Base-by-base conservation (phyloP, 345 rosid genomes). In the Corchorus olitorius region DNA sequence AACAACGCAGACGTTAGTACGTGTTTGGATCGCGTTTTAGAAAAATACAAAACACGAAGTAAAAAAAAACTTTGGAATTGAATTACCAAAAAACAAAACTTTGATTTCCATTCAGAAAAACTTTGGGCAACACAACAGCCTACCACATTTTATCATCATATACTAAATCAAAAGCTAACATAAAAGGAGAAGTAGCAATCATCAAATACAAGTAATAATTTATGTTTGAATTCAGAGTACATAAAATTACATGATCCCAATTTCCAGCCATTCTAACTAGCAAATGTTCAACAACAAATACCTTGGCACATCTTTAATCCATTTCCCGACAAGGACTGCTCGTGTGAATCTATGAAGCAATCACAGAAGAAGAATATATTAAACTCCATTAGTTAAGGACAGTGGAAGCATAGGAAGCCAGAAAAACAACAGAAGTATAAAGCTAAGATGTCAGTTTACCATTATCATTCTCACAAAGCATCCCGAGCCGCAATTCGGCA, bases 401-500 rank as follows among this genome's bases (percentile, higher is more conserved):
- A 15, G 41, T 54, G 19, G 15, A 64, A 15, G 46, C 48, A 37
- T 13, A 50, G 15, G 9, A 20, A 8, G 5, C 15, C 19, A 12
- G 45, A 14, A 22, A 73, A 55, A 10, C 4, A 19, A 63, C 3
- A 2, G 5, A 12, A 41, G 43, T 33, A 33, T 5, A 12, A 10
- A 22, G 13, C 27, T 4, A n/a, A 76, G 15, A 78, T 46, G 45
- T 74, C 52, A 5, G 72, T 20, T 56, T 39, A 39, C 1, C 43
- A 39, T 20, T 8, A 65, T 22, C 35, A n/a, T 39, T 78, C 60
- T 89, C 88, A 93, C 79, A 92, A 80, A 79, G 98, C 90, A 54
- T 93, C 97, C 0, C 95, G 93, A 41, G 92, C 85, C 33, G 99
- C 95, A 3, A 96, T 92, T 58, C 97, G 89, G 66, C 98, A 92